phyloP scores from a whole-genome alignment of 2,329 filamentous ascomycete species.

The Aspergillus novoparasiticus region DNA sequence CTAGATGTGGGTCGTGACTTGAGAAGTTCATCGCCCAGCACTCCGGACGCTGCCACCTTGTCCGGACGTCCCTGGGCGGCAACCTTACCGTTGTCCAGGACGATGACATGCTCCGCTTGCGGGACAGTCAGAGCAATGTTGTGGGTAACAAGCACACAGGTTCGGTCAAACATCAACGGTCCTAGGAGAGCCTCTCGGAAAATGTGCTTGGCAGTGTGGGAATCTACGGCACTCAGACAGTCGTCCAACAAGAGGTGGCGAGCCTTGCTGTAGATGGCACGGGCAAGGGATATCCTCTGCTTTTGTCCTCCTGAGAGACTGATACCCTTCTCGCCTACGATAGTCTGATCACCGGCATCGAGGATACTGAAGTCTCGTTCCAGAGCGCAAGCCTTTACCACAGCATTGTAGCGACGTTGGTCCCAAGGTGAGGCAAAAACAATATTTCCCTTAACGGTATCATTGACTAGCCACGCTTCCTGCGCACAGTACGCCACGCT shows the following conservation, averaged over 20 bases:
- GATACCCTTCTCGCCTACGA: slow-evolving; percentile 97
- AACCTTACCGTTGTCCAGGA: slow-evolving; percentile 85
- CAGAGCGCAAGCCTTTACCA: slow-evolving; percentile 87
- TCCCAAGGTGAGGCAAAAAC: slow-evolving; percentile 82
- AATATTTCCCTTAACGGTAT: slow-evolving; percentile 94
- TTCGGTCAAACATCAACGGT: slow-evolving; percentile 82
- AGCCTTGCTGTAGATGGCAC: slow-evolving; percentile 94
- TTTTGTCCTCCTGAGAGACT: slow-evolving; percentile 96
- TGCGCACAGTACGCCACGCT: slow-evolving; percentile 96
- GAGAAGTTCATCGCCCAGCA: slow-evolving; percentile 80
- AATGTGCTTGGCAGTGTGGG: slow-evolving; percentile 97
- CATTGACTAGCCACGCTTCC: slow-evolving; percentile 95
- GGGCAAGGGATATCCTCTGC: slow-evolving; percentile 93
- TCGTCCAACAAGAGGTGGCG: slow-evolving; percentile 90
- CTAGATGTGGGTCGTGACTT: slow-evolving; percentile 74
- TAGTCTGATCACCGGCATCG: slow-evolving; percentile 86
- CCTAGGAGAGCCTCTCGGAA: slow-evolving; percentile 91
- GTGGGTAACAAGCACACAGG: slow-evolving; percentile 94
- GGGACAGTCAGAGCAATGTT: slow-evolving; percentile 88
- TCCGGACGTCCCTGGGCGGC: slow-evolving; percentile 73
- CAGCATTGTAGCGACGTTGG: slow-evolving; percentile 79
- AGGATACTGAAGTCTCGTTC: slow-evolving; percentile 91
- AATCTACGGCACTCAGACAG: slow-evolving; percentile 93
- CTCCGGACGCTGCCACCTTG: slow-evolving; percentile 82
- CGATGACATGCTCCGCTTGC: slow-evolving; percentile 75